Conservation (phyloP, 148 eudicot species). For the Simmondsia chinensis region DNA sequence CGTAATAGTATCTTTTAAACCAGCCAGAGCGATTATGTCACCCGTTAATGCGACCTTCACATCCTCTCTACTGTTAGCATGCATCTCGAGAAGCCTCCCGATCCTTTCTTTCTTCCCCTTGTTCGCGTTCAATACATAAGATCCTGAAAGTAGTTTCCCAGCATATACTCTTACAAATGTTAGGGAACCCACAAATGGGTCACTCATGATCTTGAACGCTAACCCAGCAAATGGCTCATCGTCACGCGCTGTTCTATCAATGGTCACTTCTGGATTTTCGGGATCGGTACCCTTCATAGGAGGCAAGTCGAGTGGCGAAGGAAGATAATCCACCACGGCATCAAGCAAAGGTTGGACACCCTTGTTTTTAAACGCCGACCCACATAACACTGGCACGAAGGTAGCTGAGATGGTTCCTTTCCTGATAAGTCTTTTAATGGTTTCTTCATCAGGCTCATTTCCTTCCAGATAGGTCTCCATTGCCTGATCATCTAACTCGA, state of each 20-base stretch:
- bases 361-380: conserved; percentile 96
- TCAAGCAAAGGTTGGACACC: conserved; percentile 97
- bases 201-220: conserved; percentile 98
- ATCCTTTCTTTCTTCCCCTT: conserved; percentile 96
- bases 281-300: conserved; percentile 93
- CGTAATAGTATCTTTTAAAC: conserved; percentile 87
- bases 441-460: conserved; percentile 80
- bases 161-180: conserved; percentile 91
- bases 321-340: conserved; percentile 95
- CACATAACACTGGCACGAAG: conserved; percentile 91
- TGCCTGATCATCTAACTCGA: conserved; percentile 72
- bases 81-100: conserved; percentile 97
- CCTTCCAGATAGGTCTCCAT: conserved; percentile 92
- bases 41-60: conserved; percentile 79
- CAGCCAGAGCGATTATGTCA: conserved; percentile 95
- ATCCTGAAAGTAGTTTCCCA: conserved; percentile 80
- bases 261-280: conserved; percentile 63
- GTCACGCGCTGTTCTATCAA: conserved; percentile 66
- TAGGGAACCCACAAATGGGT: conserved; percentile 88
- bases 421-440: conserved; percentile 66
- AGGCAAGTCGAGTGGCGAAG: conserved; percentile 90
- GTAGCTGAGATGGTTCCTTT: conserved; percentile 58
- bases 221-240: conserved; percentile 88
- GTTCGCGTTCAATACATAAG: conserved; percentile 85
- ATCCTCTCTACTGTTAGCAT: conserved; percentile 96